These are phyloP conservation scores for Nicotiana obtusifolia DNA, from an alignment of 257 asterid species.

Conservation along the genomic window DNA sequence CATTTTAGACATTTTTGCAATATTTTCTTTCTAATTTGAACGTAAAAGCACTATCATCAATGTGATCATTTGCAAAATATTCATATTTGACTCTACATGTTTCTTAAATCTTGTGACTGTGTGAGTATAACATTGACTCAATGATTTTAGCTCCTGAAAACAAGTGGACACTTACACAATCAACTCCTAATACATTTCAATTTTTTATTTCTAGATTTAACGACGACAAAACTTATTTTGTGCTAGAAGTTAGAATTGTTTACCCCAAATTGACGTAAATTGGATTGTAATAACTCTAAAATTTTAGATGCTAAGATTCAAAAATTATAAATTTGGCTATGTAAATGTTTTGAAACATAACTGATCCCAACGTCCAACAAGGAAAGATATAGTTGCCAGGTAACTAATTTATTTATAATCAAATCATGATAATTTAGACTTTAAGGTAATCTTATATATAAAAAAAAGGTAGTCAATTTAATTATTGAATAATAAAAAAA, in stretches of 20 bases:
- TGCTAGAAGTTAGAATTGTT: not conserved
- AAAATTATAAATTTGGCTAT: not conserved
- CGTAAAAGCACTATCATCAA: not conserved
- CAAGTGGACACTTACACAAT: not conserved
- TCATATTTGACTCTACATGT: not conserved
- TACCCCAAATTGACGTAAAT: too few relatives aligned
- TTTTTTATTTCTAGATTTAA: not conserved
- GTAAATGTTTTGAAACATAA: too few relatives aligned
- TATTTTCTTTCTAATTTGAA: too few relatives aligned
- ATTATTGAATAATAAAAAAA: not conserved
- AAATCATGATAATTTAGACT: too few relatives aligned
- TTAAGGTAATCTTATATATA: too few relatives aligned
- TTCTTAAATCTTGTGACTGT: not conserved
- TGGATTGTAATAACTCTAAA: too few relatives aligned
- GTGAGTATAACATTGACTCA: not conserved
- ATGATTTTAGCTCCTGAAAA: not conserved
- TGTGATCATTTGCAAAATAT: not conserved
- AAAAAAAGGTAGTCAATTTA: not conserved
- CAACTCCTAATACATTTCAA: too few relatives aligned
- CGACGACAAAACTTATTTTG: not conserved
- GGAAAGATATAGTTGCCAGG: not conserved
- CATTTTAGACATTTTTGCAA: not conserved
- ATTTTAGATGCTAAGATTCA: not conserved
- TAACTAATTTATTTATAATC: too few relatives aligned
- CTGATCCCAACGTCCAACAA: too few relatives aligned